phyloP scores from a whole-genome alignment of 2,329 filamentous ascomycete genomes.

The Ceratocystis lukuohia region DNA sequence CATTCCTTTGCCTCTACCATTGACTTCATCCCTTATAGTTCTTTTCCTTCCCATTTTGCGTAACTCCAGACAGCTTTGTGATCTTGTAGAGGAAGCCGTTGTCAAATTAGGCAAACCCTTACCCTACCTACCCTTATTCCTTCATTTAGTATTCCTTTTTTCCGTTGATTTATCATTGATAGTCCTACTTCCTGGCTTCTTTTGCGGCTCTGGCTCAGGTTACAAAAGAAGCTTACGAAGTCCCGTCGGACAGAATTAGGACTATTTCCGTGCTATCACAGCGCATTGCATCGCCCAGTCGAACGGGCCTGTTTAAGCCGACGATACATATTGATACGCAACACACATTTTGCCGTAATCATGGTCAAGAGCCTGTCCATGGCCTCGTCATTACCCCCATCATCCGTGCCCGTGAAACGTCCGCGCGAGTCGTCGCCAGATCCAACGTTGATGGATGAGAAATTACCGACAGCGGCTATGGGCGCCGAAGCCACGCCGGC shows the following conservation, averaged over 20 bases:
- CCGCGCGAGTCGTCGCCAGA: constrained; percentile 41
- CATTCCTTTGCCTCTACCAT: neutral
- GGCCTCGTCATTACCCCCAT: neutral
- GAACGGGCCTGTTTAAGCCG: constrained; percentile 21
- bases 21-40: neutral
- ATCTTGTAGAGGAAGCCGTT: no score
- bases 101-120: no score
- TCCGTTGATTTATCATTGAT: neutral
- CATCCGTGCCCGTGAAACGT: constrained; percentile 41
- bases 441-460: constrained; percentile 19
- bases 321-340: constrained; percentile 22
- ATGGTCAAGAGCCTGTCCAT: neutral
- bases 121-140: no score
- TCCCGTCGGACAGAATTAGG: no score
- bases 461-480: neutral
- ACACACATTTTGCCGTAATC: neutral
- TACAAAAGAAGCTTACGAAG: no score
- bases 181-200: neutral
- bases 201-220: neutral
- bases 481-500: neutral
- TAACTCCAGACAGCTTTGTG: neutral
- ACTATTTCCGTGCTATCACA: no score
- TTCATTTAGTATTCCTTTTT: no score
- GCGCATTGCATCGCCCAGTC: neutral
- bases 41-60: neutral